A percentile compares a stretch with the other conserved stretches of the same genome.
Evolutionary conservation across 2,329 filamentous ascomycete genomes (phyloP).

Genomic region (Biscogniauxia marginata): DNA sequence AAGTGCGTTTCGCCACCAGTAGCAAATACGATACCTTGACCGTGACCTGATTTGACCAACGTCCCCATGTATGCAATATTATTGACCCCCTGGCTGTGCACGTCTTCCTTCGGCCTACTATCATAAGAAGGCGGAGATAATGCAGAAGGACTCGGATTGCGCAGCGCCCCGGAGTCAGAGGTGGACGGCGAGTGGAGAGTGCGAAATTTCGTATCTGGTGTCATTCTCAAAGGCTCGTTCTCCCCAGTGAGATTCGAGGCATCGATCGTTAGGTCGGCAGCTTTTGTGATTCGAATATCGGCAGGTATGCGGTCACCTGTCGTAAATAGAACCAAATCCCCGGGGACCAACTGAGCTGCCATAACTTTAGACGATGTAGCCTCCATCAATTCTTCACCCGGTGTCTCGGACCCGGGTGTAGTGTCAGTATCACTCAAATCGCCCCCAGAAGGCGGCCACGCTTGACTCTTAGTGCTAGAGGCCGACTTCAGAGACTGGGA

Average conservation of each 20-base stretch:
- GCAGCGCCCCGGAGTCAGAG: constrained; percentile 32
- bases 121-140: constrained; percentile 55
- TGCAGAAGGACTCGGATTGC: constrained; percentile 39
- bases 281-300: constrained; percentile 89
- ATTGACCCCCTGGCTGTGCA: constrained; percentile 70
- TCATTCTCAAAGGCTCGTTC: constrained; percentile 87
- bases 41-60: constrained; percentile 89
- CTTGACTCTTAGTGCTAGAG: constrained; percentile 35
- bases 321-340: constrained; percentile 89
- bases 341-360: constrained; percentile 83
- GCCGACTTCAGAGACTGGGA: constrained; percentile 41
- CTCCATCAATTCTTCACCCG: constrained; percentile 64
- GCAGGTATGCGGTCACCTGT: constrained; percentile 96
- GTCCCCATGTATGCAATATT: constrained; percentile 99
- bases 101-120: constrained; percentile 61
- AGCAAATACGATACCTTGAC: constrained; percentile 94
- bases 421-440: constrained; percentile 49
- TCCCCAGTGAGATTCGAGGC: constrained; percentile 96
- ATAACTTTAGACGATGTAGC: constrained; percentile 80
- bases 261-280: constrained; percentile 88
- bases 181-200: constrained; percentile 27
- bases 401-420: constrained; percentile 53
- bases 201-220: constrained; percentile 55
- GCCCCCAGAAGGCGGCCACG: constrained; percentile 48
- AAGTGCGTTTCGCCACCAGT: constrained; percentile 94